Conservation (phyloP, 2,329 filamentous ascomycete genomes). For the Penicillium sp. region DNA sequence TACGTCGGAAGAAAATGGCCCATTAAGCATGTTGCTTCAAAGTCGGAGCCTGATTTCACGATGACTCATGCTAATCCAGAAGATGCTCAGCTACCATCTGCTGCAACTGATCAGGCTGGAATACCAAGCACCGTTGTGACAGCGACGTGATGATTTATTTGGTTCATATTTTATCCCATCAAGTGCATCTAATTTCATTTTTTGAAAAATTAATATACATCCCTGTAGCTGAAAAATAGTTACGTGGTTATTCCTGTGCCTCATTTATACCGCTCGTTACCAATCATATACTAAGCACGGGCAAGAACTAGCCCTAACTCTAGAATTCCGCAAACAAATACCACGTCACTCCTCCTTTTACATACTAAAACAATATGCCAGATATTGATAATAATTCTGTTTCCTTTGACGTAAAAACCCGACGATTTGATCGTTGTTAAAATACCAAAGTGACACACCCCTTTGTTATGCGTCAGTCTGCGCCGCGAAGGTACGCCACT, state of each 20-base stretch:
- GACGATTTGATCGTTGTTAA: not conserved
- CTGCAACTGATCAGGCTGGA: not conserved
- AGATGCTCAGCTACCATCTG: not conserved
- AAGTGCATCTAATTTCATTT: not conserved
- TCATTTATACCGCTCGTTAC: not conserved
- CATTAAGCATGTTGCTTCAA: not conserved
- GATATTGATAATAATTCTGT: not conserved
- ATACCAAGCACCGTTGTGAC: not conserved
- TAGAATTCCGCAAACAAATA: not conserved
- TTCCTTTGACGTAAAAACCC: not conserved
- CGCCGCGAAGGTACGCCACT: no score
- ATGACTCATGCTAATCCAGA: not conserved
- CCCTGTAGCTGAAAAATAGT: not conserved
- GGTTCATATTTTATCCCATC: not conserved
- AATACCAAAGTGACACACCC: not conserved
- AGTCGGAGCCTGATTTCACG: not conserved
- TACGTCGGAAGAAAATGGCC: conserved; percentile 18
- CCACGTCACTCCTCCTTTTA: not conserved
- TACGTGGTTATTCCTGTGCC: not conserved
- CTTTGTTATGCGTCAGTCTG: not conserved
- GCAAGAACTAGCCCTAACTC: not conserved
- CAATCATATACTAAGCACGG: not conserved
- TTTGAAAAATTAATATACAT: not conserved
- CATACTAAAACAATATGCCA: not conserved
- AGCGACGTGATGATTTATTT: not conserved